Conservation (phyloP, 176 grass and related monocot genomes). For the Avena eriantha region DNA sequence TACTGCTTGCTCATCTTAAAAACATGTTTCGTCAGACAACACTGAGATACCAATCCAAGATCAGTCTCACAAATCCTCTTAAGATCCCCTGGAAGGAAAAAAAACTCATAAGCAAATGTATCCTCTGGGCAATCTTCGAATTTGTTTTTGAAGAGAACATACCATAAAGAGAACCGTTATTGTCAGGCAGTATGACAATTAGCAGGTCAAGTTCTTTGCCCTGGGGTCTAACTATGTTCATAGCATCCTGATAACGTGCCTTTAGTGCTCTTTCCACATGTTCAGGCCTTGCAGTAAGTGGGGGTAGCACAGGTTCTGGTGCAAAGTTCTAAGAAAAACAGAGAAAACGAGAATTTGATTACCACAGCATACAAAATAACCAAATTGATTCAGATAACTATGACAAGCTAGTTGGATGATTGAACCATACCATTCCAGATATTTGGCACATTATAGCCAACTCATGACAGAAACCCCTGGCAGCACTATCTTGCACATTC, state of each 20-base stretch:
- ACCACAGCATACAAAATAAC: not conserved
- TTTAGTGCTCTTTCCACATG: constrained; percentile 86
- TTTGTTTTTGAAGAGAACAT: constrained; percentile 30
- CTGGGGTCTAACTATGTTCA: constrained; percentile 64
- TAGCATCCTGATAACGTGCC: constrained; percentile 76
- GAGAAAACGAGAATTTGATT: not conserved
- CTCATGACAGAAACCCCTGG: constrained; percentile 79
- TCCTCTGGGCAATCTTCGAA: constrained; percentile 14
- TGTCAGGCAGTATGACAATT: constrained; percentile 87
- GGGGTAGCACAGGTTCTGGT: constrained; percentile 69
- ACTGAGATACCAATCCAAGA: constrained; percentile 94
- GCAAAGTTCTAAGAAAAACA: constrained; percentile 61
- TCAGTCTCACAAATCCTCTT: constrained; percentile 97
- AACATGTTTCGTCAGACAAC: constrained; percentile 96
- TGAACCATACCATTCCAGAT: constrained; percentile 82
- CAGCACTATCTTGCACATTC: constrained; percentile 74
- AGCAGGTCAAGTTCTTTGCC: constrained; percentile 81
- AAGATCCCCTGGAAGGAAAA: constrained; percentile 71
- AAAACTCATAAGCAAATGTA: constrained; percentile 17
- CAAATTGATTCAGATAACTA: not conserved
- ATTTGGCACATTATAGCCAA: constrained; percentile 86
- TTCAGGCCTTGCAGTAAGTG: constrained; percentile 73
- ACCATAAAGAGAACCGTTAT: constrained; percentile 90
- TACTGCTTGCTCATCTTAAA: constrained; percentile 96
- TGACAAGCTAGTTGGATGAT: constrained; percentile 15